Base-by-base conservation (phyloP, 1,284 basidiomycete genomes). In the Papiliotrema nemorosa region DNA sequence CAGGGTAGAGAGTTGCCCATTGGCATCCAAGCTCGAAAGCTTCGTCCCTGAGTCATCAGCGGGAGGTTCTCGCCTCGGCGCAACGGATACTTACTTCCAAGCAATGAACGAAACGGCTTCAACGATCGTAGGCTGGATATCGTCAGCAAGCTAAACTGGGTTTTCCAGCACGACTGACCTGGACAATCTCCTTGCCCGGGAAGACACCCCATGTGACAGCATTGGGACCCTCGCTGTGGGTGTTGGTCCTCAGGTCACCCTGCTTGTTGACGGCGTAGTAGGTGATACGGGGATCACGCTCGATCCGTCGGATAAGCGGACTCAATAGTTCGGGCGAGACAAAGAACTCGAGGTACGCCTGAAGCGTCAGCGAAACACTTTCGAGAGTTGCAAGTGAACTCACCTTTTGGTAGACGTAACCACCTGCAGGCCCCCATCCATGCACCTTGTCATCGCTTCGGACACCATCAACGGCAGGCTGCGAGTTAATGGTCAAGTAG, bases 191-290 rank as follows among this genome's bases (percentile, higher is more conserved):
- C 75, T 96, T 94, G 49, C 90, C 90, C 18, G 96, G 93, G 82
- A 97, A 99, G 12, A 97, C 91, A 66, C 96, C 96, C 96, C 94
- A 98, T 0, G 96, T 99, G 47, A 99, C 94, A 13, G 96, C 96
- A 68, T 97, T 98, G 26, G 94, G 93, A 13, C 92, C 90, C 48
- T 97, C 91, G 1, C 86, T 88, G 60, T 90, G 88, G 20, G 86
- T 94, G 79, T 98, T 99, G 50, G 94, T 97, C 54, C 87, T 82
- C 56, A 99, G 80, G 71, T 98, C 93, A 40, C 96, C 96, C 51
- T 85, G 82, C 49, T 64, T 63, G 65, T 76, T 74, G 49, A 77
- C 77, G 21, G 93, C 91, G 67, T 97, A 93, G 79, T 98, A 99
- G 5, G 92, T 98, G 72, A 97, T 88, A 63, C 87, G 84, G 51